phyloP scores from a whole-genome alignment of 345 rosid genomes.

The Eucalyptus sp. region DNA sequence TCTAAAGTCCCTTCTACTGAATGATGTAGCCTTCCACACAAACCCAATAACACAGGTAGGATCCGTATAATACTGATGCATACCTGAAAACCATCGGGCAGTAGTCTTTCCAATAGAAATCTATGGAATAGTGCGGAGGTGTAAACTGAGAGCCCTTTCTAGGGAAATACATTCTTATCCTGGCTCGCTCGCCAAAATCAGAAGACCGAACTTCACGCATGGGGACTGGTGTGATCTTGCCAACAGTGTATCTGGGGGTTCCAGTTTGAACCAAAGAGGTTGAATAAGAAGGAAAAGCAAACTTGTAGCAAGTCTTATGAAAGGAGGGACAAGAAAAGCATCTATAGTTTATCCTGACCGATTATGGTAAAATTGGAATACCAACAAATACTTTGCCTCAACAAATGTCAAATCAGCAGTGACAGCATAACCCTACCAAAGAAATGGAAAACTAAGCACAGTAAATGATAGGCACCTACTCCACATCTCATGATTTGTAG shows the following conservation, averaged over 20 bases:
- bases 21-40: neutral
- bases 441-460: neutral
- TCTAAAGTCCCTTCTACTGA: neutral
- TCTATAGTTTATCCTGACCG: neutral
- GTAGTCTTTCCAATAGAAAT: constrained; percentile 92
- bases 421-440: neutral
- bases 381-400: neutral
- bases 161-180: constrained; percentile 91
- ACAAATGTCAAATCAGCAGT: neutral
- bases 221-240: constrained; percentile 92
- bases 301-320: neutral
- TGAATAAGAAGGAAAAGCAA: neutral
- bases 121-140: constrained; percentile 80
- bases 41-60: neutral
- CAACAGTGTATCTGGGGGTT: constrained; percentile 82
- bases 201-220: constrained; percentile 79
- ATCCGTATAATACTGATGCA: neutral
- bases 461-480: neutral
- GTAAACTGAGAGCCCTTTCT: constrained; percentile 77
- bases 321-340: neutral
- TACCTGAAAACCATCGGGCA: constrained; percentile 99
- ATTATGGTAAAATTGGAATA: neutral
- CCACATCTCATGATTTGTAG: neutral
- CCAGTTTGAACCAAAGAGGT: constrained; percentile 6
- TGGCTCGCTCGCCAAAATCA: constrained; percentile 89